Evolutionary conservation across 371 early-diverging fungal genomes (phyloP).

Genomic region (Mucor lusitanicus): DNA sequence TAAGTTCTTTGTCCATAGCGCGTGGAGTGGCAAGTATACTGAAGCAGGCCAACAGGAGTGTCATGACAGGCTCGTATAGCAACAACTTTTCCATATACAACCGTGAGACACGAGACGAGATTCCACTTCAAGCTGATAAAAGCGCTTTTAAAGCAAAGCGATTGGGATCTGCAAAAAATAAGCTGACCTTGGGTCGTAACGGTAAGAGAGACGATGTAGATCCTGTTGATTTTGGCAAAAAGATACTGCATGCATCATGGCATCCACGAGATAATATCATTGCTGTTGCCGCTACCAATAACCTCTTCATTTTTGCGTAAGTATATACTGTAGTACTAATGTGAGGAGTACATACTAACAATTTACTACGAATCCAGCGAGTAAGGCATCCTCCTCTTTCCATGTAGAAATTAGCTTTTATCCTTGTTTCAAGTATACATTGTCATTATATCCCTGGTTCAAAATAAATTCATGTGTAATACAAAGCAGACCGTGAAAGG

Average conservation of each 20-base stretch:
- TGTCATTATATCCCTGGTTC: neutral
- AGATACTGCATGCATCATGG: conserved; percentile 97
- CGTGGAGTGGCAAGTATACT: neutral
- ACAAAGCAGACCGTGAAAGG: no score
- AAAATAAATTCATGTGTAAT: no score
- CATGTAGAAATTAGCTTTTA: neutral
- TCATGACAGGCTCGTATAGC: conserved; percentile 96
- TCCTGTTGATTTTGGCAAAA: conserved; percentile 89
- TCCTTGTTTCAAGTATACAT: neutral
- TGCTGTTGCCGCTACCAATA: conserved; percentile 97
- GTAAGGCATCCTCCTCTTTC: neutral
- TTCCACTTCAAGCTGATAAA: conserved; percentile 96
- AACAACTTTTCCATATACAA: conserved; percentile 95
- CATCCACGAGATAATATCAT: conserved; percentile 96
- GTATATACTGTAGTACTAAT: neutral
- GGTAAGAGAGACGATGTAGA: conserved; percentile 76
- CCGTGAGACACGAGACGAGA: conserved; percentile 71
- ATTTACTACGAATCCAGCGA: neutral
- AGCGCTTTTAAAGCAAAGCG: conserved; percentile 94
- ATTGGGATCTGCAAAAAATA: conserved; percentile 60
- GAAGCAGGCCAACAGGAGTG: conserved; percentile 42
- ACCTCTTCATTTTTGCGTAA: conserved; percentile 93
- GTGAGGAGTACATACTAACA: neutral
- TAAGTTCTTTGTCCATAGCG: conserved; percentile 10
- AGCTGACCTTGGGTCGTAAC: conserved; percentile 56